Conservation (phyloP, 2,329 filamentous ascomycete species). For the Samsoniella hepiali region DNA sequence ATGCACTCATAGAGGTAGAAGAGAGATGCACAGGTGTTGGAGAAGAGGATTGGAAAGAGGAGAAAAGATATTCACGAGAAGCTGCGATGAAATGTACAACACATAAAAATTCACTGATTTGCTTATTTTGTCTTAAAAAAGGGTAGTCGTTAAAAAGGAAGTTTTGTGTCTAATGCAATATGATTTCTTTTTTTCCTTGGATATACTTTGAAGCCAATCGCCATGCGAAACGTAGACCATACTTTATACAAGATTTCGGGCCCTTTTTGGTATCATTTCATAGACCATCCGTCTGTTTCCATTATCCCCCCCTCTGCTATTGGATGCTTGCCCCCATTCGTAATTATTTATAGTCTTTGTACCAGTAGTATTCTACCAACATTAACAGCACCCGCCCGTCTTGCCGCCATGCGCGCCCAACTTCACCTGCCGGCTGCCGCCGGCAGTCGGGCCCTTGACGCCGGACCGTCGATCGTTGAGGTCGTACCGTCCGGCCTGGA, state of each 20-base stretch:
- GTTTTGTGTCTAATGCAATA: slow-evolving; percentile 9
- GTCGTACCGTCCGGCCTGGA: slow-evolving; percentile 92
- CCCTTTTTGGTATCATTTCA: slow-evolving; percentile 1
- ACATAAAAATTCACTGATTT: slow-evolving; percentile 10
- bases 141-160: not conserved
- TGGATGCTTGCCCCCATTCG: not conserved
- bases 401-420: slow-evolving; percentile 40
- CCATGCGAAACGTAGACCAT: not conserved
- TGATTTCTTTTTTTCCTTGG: not conserved
- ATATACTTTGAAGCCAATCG: not conserved
- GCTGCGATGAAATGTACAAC: slow-evolving; percentile 18
- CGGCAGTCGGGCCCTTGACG: slow-evolving; percentile 69
- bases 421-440: slow-evolving; percentile 43
- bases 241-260: slow-evolving; percentile 5
- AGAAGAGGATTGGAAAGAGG: not conserved
- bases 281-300: not conserved
- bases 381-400: slow-evolving; percentile 44
- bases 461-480: slow-evolving; percentile 88
- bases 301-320: not conserved
- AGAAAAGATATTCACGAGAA: slow-evolving; percentile 13
- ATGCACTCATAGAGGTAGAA: not conserved
- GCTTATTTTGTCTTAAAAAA: not conserved
- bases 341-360: not conserved
- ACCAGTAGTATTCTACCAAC: not conserved
- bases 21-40: not conserved